Evolutionary conservation across 2,329 filamentous ascomycete species (phyloP).

Genomic region (Albophoma yamanashiensis): DNA sequence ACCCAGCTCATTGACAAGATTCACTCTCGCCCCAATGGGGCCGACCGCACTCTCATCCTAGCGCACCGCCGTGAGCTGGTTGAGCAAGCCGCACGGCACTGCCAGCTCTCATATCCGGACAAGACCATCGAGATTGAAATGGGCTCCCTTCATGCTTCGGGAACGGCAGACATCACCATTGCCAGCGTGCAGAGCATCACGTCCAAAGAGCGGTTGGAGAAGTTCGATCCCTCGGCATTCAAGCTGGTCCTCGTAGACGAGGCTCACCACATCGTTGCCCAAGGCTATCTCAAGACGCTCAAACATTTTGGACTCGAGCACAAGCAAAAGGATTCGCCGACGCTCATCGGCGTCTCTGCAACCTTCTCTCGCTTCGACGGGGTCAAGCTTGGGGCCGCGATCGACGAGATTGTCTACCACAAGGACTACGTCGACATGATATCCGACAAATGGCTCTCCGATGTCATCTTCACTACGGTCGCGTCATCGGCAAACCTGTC

Average conservation of each 20-base stretch:
- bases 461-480: constrained; percentile 92
- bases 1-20: constrained; percentile 85
- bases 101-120: constrained; percentile 65
- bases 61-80: constrained; percentile 90
- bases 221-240: constrained; percentile 70
- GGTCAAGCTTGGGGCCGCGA: constrained; percentile 67
- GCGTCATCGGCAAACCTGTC: constrained; percentile 72
- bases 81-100: constrained; percentile 85
- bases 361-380: constrained; percentile 73
- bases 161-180: constrained; percentile 81
- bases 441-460: constrained; percentile 79
- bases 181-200: constrained; percentile 81
- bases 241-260: constrained; percentile 94
- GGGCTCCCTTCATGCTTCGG: constrained; percentile 66
- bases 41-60: constrained; percentile 74
- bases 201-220: constrained; percentile 64
- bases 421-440: constrained; percentile 63
- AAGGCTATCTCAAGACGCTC: constrained; percentile 64
- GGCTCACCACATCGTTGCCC: constrained; percentile 89
- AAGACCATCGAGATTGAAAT: constrained; percentile 87
- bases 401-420: constrained; percentile 95
- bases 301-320: constrained; percentile 64
- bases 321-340: constrained; percentile 35
- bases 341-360: constrained; percentile 83
- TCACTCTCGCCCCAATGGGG: constrained; percentile 33